phyloP scores from a whole-genome alignment of 306 rosid genomes.

The Elaeagnus macrophylla region DNA sequence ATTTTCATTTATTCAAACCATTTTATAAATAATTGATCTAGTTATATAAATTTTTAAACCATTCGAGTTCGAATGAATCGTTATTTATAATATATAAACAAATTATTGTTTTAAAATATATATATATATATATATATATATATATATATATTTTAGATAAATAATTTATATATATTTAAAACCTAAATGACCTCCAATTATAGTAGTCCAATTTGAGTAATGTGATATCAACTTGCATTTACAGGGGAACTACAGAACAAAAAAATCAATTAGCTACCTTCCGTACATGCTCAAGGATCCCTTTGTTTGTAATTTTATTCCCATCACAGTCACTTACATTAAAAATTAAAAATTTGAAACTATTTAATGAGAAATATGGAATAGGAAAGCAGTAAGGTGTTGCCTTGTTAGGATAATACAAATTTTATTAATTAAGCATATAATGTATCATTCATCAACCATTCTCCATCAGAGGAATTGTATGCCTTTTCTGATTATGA shows the following conservation, averaged over 20 bases:
- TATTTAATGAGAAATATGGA: background rate
- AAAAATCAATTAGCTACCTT: background rate
- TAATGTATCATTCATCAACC: conserved; percentile 6
- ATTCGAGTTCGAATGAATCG: too few relatives aligned
- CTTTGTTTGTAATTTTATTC: conserved; percentile 3
- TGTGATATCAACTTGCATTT: too few relatives aligned
- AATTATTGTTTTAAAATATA: too few relatives aligned
- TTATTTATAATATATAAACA: too few relatives aligned
- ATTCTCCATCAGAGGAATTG: conserved; percentile 6
- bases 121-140: too few relatives aligned
- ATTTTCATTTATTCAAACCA: too few relatives aligned
- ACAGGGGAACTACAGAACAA: background rate
- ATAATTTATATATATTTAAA: too few relatives aligned
- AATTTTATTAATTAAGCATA: background rate
- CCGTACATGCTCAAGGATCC: conserved; percentile 2
- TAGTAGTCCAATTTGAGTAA: too few relatives aligned
- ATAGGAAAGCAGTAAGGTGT: background rate
- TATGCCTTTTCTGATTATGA: conserved; percentile 6
- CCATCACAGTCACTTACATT: conserved; percentile 6
- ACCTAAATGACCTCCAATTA: too few relatives aligned
- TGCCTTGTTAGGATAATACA: background rate
- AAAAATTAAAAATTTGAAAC: conserved; percentile 1
- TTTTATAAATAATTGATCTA: too few relatives aligned
- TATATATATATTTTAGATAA: too few relatives aligned
- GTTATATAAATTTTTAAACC: too few relatives aligned